Percentiles rank a stretch among this genome's conserved stretches.
Evolutionary conservation across 495 filamentous ascomycete genomes (phyloP).

Genomic region (Amorphotheca resinae): DNA sequence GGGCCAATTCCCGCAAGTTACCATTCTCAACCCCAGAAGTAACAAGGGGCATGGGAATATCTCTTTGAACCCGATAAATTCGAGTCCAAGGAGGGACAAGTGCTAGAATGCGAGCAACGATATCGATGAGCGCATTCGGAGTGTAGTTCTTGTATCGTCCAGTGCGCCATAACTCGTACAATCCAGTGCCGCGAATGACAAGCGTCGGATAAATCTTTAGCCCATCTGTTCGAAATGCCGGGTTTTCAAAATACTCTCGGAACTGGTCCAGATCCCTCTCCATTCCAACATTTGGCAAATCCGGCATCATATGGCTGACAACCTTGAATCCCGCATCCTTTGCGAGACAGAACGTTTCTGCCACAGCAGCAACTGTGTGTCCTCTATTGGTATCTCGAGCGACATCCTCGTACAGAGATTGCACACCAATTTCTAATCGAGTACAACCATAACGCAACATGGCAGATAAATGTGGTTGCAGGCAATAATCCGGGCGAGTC

Average conservation of each 20-base stretch:
- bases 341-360: slow-evolving; percentile 84
- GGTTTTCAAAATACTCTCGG: slow-evolving; percentile 94
- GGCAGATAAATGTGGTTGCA: slow-evolving; percentile 77
- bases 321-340: slow-evolving; percentile 99
- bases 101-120: slow-evolving; percentile 89
- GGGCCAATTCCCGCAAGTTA: slow-evolving; percentile 82
- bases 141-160: slow-evolving; percentile 98
- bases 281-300: slow-evolving; percentile 95
- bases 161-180: slow-evolving; percentile 96
- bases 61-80: slow-evolving; percentile 95
- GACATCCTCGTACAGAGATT: slow-evolving; percentile 97
- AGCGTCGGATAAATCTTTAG: slow-evolving; percentile 97
- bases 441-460: slow-evolving; percentile 98
- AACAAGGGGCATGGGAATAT: slow-evolving; percentile 97
- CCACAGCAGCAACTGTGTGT: slow-evolving; percentile 88
- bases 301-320: slow-evolving; percentile 99
- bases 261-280: slow-evolving; percentile 96
- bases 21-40: slow-evolving; percentile 96
- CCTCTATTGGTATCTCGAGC: slow-evolving; percentile 94
- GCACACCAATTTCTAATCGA: slow-evolving; percentile 85
- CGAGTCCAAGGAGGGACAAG: slow-evolving; percentile 95
- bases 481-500: slow-evolving; percentile 90
- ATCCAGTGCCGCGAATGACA: slow-evolving; percentile 90
- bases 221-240: slow-evolving; percentile 92
- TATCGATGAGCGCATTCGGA: slow-evolving; percentile 86